phyloP scores from a whole-genome alignment of 2,329 filamentous ascomycete species.

The Aspergillus pseudoterreus region DNA sequence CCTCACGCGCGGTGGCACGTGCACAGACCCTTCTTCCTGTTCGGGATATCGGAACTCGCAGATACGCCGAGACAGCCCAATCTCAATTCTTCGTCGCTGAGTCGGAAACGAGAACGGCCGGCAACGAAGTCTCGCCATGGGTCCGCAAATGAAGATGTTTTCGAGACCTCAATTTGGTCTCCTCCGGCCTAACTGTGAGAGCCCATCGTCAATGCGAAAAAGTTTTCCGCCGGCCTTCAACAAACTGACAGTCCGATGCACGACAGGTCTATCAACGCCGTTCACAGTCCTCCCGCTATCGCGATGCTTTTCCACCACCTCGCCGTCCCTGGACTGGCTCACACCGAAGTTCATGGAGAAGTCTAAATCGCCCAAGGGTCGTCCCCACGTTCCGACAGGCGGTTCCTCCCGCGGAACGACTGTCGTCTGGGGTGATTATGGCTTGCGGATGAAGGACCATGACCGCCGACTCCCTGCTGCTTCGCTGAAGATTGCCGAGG shows the following conservation, averaged over 20 bases:
- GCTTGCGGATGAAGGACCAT: slow-evolving; percentile 88
- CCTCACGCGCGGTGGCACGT: slow-evolving; percentile 20
- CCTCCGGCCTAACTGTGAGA: slow-evolving; percentile 32
- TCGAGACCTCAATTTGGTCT: slow-evolving; percentile 32
- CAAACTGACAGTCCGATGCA: slow-evolving; percentile 17
- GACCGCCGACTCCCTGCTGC: slow-evolving; percentile 83
- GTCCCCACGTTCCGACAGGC: slow-evolving; percentile 81
- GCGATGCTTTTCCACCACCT: slow-evolving; percentile 72
- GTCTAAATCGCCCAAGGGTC: slow-evolving; percentile 85
- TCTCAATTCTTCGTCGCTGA: slow-evolving; percentile 9
- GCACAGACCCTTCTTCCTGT: slow-evolving; percentile 17
- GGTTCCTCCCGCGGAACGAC: slow-evolving; percentile 91
- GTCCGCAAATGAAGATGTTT: slow-evolving; percentile 33
- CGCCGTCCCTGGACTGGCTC: slow-evolving; percentile 66
- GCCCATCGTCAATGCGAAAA: slow-evolving; percentile 1
- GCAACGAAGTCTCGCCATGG: slow-evolving; percentile 26
- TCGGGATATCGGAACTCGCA: slow-evolving; percentile 18
- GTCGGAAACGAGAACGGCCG: slow-evolving; percentile 3
- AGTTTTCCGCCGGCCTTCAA: slow-evolving; percentile 3
- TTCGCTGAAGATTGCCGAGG: slow-evolving; percentile 85
- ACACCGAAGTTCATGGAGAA: slow-evolving; percentile 74
- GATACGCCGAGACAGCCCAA: slow-evolving; percentile 20
- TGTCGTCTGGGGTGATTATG: slow-evolving; percentile 94
- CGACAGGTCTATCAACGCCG: slow-evolving; percentile 25
- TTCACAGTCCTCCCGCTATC: slow-evolving; percentile 37